phyloP scores from a whole-genome alignment of 192 early-diverging fungal species.

The Backusella australiensis region DNA sequence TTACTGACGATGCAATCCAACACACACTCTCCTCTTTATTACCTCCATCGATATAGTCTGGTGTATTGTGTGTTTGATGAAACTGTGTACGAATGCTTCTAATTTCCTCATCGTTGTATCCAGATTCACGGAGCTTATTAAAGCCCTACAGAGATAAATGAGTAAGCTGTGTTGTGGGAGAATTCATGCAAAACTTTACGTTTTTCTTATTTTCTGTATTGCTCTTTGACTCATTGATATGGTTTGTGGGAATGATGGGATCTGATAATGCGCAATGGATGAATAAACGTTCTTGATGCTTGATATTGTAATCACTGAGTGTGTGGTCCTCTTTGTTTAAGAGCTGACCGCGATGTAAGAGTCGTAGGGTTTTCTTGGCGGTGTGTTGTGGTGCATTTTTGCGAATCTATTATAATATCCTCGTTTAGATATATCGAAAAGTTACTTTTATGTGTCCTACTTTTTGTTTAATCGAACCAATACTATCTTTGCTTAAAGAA shows the following conservation, averaged over 20 bases:
- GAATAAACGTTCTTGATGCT: conserved; percentile 29
- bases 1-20: too few relatives aligned
- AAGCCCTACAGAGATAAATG: conserved; percentile 34
- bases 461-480: conserved; percentile 39
- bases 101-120: conserved; percentile 58
- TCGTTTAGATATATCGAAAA: too few relatives aligned
- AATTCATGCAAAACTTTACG: conserved; percentile 1
- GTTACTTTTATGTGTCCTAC: background rate
- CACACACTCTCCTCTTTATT: background rate
- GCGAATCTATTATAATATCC: conserved; percentile 31
- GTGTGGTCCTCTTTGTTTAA: conserved; percentile 22
- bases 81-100: conserved; percentile 50
- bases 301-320: conserved; percentile 31
- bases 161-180: background rate
- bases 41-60: conserved; percentile 20
- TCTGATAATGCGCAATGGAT: conserved; percentile 53
- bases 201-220: background rate
- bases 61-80: conserved; percentile 44
- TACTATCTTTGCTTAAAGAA: conserved; percentile 17
- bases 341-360: conserved; percentile 49
- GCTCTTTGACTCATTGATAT: background rate
- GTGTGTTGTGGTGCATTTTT: conserved; percentile 24
- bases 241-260: conserved; percentile 10
- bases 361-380: conserved; percentile 40
- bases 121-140: conserved; percentile 50